Evolutionary conservation across 2,329 filamentous ascomycete species (phyloP), one percentile per base, ranked within the genome.

Genomic region (Penicillium decumbens): DNA sequence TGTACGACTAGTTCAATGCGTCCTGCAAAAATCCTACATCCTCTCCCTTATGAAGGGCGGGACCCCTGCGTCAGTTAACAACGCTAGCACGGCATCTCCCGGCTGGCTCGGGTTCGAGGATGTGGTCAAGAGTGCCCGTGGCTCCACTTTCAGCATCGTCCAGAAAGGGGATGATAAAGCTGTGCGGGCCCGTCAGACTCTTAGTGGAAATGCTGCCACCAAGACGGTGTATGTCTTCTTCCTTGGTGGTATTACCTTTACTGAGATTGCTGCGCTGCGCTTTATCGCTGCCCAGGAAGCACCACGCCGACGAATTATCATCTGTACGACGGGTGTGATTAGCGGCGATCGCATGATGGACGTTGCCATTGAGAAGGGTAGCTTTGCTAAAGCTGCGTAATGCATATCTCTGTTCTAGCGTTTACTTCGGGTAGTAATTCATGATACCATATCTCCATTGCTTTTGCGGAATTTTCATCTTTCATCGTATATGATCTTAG

Each of bases 151-250:
- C 65, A 95, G 95, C 64, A 87, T 95, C 63, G 78, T 87, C 37
- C 93, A 98, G 66, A 92, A 89, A 62, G 91, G 91, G 2, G 89
- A 95, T 63, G 91, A 96, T 65, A 95, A 93, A 68, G 90, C 91
- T 1, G 84, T 92, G 28, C 91, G 92, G 62, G 92, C 92, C 13
- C 80, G 90, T 49, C 85, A 89, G 52, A 80, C 95, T 24, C 75
- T 98, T 33, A 88, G 89, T 41, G 89, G 90, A 0, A 83, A 77
- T 42, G 80, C 81, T 13, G 82, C 82, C 43, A 84, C 84, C 67
- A 95, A 95, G 75, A 92, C 88, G 0, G 86, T 95, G 0, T 88
- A 96, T 64, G 85, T 98, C n/a, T 95, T 97, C 60, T 97, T 97
- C 71, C 75, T 98, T 15, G 93, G 93, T n/a, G 95, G 93, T 1